phyloP scores from a whole-genome alignment of 2,329 filamentous ascomycete species.

The Chaetothyriales sp. region DNA sequence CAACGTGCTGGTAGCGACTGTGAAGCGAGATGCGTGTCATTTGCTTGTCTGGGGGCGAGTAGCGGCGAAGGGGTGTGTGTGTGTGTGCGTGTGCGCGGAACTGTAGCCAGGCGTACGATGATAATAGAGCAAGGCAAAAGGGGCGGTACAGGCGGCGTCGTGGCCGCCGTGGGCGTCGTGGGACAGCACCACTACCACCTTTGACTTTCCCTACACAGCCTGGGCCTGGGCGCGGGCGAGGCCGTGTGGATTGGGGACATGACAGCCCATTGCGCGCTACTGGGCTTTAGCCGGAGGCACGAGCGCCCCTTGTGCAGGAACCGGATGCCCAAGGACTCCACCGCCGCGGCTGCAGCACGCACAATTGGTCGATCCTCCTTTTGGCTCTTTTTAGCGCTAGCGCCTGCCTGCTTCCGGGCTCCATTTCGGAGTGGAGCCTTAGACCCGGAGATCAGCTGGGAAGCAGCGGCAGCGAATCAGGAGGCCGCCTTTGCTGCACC shows the following conservation, averaged over 20 bases:
- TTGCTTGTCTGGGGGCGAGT: neutral
- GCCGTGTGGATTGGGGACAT: neutral
- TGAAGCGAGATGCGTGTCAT: neutral
- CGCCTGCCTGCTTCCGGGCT: too few relatives aligned
- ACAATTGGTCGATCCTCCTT: neutral
- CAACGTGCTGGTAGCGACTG: neutral
- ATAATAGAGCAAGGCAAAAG: neutral
- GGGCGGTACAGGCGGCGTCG: neutral
- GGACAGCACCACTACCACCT: neutral
- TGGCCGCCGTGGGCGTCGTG: neutral
- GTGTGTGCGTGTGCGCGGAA: neutral
- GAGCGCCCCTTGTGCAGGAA: neutral
- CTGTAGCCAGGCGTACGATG: neutral
- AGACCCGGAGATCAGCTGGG: neutral
- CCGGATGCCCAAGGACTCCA: neutral
- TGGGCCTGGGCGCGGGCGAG: neutral
- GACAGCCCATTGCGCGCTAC: neutral
- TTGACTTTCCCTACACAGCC: neutral
- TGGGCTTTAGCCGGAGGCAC: neutral
- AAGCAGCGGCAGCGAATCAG: neutral
- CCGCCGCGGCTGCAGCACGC: too few relatives aligned
- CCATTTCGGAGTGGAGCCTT: neutral
- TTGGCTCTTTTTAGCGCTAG: neutral
- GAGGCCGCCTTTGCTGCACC: neutral
- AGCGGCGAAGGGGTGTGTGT: neutral